Evolutionary conservation across 805 yeast genomes (phyloP).

Genomic region (Cyberlindnera misumaiensis): DNA sequence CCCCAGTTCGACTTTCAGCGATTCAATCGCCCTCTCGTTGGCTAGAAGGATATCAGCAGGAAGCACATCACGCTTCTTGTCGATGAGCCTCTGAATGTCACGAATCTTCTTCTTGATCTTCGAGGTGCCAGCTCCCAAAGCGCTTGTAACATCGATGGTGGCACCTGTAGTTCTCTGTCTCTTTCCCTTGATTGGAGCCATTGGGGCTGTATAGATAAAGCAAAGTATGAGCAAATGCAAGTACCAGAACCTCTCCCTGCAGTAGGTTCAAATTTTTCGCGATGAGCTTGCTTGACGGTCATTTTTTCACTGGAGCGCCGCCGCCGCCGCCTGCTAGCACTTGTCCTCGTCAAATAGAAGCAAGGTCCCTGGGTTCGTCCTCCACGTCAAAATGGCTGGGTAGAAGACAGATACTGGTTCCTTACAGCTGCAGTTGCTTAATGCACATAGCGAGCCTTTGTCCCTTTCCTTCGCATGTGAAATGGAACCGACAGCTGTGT

Average conservation of each 20-base stretch:
- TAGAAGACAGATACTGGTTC: too few relatives aligned
- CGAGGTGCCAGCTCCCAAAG: constrained; percentile 34
- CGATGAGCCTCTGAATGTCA: constrained; percentile 69
- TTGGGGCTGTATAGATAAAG: constrained; percentile 1
- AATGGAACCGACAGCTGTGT: too few relatives aligned
- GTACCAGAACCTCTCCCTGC: too few relatives aligned
- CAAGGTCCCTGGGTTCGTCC: too few relatives aligned
- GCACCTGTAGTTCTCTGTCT: constrained; percentile 7
- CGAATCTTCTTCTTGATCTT: constrained; percentile 80
- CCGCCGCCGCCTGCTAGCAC: too few relatives aligned
- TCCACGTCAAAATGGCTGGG: too few relatives aligned
- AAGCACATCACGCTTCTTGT: constrained; percentile 43
- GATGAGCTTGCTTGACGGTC: not conserved
- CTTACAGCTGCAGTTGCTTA: too few relatives aligned
- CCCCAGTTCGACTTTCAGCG: constrained; percentile 51
- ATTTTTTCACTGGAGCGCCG: too few relatives aligned
- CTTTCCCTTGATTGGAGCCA: constrained; percentile 14
- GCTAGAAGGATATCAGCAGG: constrained; percentile 61
- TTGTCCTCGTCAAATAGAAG: too few relatives aligned
- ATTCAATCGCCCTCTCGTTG: constrained; percentile 70
- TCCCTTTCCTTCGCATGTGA: too few relatives aligned
- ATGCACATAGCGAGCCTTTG: too few relatives aligned
- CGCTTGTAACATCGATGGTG: constrained; percentile 23
- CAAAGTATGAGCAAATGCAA: not conserved
- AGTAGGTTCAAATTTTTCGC: not conserved